Percentiles rank a stretch among this genome's conserved stretches.
Conservation (phyloP, 352 stramenopile genomes). For the Phytophthora pseudosyringae region DNA sequence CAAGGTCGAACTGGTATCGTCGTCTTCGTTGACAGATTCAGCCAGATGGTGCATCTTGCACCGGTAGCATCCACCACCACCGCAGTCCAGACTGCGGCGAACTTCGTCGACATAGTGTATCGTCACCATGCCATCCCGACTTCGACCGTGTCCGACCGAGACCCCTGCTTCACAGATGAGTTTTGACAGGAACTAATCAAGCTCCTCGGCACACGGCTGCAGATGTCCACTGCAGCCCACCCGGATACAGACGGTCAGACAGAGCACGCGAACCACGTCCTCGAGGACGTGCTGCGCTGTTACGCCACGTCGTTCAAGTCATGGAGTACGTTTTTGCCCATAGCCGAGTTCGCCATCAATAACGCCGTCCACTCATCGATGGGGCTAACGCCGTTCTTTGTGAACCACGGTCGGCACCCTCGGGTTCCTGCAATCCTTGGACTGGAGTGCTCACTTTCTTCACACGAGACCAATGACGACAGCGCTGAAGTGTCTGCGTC, state of each 20-base stretch:
- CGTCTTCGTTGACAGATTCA: no score
- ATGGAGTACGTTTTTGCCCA: constrained; percentile 30
- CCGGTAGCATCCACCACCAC: not conserved
- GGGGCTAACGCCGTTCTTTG: constrained; percentile 28
- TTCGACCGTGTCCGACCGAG: constrained; percentile 21
- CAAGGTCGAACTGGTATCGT: not conserved
- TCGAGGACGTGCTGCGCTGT: not conserved
- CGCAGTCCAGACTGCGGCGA: not conserved
- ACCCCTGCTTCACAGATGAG: constrained; percentile 17
- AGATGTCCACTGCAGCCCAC: no score
- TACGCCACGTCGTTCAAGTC: constrained; percentile 23
- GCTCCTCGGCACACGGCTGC: no score
- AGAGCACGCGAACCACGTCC: constrained; percentile 6
- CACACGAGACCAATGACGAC: not conserved
- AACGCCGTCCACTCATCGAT: constrained; percentile 32
- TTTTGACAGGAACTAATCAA: constrained; percentile 4
- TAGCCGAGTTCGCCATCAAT: constrained; percentile 35
- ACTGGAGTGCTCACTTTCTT: not conserved
- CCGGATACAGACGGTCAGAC: no score
- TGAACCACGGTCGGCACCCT: constrained; percentile 18
- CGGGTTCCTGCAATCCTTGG: constrained; percentile 17
- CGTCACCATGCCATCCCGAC: constrained; percentile 11
- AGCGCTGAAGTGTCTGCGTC: no score
- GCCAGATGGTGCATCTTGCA: not conserved
- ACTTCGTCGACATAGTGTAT: constrained; percentile 6